These are phyloP conservation scores for Arachnopeziza araneosa DNA, from an alignment of 2,329 filamentous ascomycete species.

Conservation along the genomic window DNA sequence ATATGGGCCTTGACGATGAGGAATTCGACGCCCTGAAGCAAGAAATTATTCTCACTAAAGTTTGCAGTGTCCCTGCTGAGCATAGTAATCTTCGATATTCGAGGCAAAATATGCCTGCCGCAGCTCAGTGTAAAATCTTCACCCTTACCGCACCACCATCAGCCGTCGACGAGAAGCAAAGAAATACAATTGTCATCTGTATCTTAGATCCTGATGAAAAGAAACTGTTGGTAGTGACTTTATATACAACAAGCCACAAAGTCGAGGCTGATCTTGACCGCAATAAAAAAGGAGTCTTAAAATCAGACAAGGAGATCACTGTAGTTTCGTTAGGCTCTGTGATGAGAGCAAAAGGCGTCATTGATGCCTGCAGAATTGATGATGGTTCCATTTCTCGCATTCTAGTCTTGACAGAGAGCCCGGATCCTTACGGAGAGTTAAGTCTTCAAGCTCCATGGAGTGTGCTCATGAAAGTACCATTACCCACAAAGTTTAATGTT, in stretches of 20 bases:
- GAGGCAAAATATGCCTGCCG: constrained; percentile 46
- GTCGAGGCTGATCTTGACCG: constrained; percentile 12
- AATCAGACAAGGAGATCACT: constrained; percentile 28
- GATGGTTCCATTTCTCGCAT: constrained; percentile 65
- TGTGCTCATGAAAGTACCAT: constrained; percentile 57
- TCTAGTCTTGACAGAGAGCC: constrained; percentile 61
- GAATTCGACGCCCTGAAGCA: constrained; percentile 65
- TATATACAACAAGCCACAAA: constrained; percentile 42
- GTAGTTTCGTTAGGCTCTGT: constrained; percentile 23
- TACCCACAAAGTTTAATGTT: constrained; percentile 52
- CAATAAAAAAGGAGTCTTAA: constrained; percentile 18
- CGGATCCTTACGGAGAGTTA: constrained; percentile 58
- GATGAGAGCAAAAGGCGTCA: constrained; percentile 55
- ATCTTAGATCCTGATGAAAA: constrained; percentile 65
- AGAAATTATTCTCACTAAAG: constrained; percentile 66
- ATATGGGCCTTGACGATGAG: constrained; percentile 67
- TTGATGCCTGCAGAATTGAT: constrained; percentile 65
- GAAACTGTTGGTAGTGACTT: constrained; percentile 59
- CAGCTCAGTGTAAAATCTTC: constrained; percentile 57
- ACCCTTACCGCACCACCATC: constrained; percentile 57
- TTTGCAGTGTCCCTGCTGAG: constrained; percentile 61
- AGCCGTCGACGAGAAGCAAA: constrained; percentile 46
- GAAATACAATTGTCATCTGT: constrained; percentile 56
- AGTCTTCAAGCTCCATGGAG: constrained; percentile 75
- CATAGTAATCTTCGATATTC: constrained; percentile 57